A percentile compares a stretch with the other conserved stretches of the same genome.
These are phyloP conservation scores for Emmonsiellopsis sp. DNA, from an alignment of 2,329 filamentous ascomycete species.

Conservation along the genomic window DNA sequence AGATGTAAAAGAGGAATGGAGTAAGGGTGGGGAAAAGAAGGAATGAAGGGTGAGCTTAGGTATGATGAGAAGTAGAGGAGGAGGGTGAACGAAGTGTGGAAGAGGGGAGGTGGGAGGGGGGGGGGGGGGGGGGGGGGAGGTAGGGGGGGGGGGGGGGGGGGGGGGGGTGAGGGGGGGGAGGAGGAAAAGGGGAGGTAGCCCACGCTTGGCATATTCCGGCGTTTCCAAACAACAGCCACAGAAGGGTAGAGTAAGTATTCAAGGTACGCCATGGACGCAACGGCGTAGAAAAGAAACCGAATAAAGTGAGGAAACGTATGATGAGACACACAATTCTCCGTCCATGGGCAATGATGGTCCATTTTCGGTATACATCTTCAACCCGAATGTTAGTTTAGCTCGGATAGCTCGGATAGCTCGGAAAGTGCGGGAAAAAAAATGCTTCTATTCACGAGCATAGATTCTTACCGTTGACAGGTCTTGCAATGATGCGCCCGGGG, in stretches of 20 bases:
- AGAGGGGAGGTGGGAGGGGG: too few species aligned
- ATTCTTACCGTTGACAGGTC: conserved; percentile 46
- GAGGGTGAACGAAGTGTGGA: too few species aligned
- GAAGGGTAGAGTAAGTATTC: conserved; percentile 46
- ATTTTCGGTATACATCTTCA: conserved; percentile 53
- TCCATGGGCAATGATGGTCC: conserved; percentile 62
- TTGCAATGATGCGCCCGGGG: conserved; percentile 58
- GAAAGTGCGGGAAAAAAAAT: not conserved
- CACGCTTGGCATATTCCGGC: conserved; percentile 48
- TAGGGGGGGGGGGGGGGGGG: not conserved
- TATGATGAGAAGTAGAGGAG: too few species aligned
- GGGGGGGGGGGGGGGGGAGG: too few species aligned
- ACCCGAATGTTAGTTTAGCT: conserved; percentile 1
- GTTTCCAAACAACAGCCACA: conserved; percentile 44
- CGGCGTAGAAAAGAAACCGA: conserved; percentile 52
- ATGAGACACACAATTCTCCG: conserved; percentile 56
- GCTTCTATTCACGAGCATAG: not conserved
- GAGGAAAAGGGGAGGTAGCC: too few species aligned
- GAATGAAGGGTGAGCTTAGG: too few species aligned
- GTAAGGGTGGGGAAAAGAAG: too few species aligned
- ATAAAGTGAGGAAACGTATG: conserved; percentile 57
- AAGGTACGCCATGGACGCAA: conserved; percentile 48
- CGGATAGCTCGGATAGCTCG: conserved; percentile 11
- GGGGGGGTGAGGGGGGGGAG: too few species aligned
- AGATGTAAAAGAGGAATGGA: too few species aligned